Evolutionary conservation across 192 early-diverging fungal genomes (phyloP), one percentile per base, ranked within the genome.

Genomic region (Backusella tuberculispora): DNA sequence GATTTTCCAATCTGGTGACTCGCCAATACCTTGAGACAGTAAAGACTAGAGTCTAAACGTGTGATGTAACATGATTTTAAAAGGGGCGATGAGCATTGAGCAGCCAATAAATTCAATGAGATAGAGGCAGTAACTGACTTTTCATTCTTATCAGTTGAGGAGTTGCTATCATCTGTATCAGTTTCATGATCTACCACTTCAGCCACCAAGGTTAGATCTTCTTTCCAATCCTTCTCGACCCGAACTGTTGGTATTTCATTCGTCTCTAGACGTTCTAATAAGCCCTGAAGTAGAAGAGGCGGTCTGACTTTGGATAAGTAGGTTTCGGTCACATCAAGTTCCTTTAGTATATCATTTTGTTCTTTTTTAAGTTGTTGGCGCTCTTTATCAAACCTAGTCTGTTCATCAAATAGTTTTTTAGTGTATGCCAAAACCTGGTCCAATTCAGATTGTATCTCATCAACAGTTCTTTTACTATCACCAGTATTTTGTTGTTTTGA

Each of bases 261-360:
- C 1, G 71, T 82, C 14, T 82, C 77, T 0, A 82, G 45, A 42
- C 81, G 44, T 24, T 82, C 83, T 45, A 87, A 64, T 19, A 87
- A 53, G 8, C 86, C 86, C 41, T 81, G 66, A 9, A 87, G 53
- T 43, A 87, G 47, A 24, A 83, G 75, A 24, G 81, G 82, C 4
- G 86, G 86, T 6, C 86, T 76, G 19, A 85, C 79, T 50, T 84
- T 76, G 50, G 76, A 74, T 67, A 87, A 75, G 24, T 81, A 42
- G 2, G 77, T 65, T 8, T 82, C 68, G 26, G 83, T 81, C 4
- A 70, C 74, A 19, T 85, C 77, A 12, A 87, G 70, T 6, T 83
- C 76, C 4, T 63, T 38, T 3, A 79, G 38, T n/a, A 76, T 74
- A 9, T 29, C 38, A 19, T 80, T 71, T 15, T 84, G 76, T 60